phyloP scores from a whole-genome alignment of 352 stramenopile genomes.

The Chrysophaeum taylorii region DNA sequence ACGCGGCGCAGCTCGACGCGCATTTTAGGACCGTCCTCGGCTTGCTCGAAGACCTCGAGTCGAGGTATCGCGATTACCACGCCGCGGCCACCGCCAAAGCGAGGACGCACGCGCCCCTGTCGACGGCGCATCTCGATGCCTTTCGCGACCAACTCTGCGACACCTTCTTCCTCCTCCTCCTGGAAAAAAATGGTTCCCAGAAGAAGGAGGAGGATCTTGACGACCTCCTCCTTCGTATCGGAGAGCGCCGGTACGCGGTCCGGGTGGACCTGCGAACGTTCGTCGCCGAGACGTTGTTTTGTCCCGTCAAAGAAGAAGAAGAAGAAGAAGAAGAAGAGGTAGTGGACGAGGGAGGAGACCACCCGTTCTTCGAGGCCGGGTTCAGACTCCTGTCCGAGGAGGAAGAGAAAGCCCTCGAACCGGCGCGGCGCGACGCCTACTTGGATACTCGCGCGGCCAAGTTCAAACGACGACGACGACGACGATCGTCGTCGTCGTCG shows the following conservation, averaged over 20 bases:
- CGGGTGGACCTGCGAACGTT: background rate
- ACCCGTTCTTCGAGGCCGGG: constrained; percentile 8
- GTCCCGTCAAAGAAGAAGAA: constrained; percentile 12
- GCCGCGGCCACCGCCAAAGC: constrained; percentile 30
- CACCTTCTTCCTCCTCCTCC: constrained; percentile 48
- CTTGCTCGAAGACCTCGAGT: constrained; percentile 56
- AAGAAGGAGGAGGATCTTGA: constrained; percentile 6
- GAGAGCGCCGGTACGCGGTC: background rate
- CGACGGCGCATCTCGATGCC: constrained; percentile 38
- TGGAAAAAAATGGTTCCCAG: no score
- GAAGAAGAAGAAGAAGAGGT: constrained; percentile 16
- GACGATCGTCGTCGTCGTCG: background rate
- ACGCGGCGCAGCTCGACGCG: constrained; percentile 44
- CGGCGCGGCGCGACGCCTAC: constrained; percentile 18
- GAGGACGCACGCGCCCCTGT: constrained; percentile 45
- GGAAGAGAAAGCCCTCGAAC: constrained; percentile 16
- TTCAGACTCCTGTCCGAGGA: constrained; percentile 17
- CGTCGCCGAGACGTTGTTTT: background rate
- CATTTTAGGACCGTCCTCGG: constrained; percentile 47
- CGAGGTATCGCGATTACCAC: constrained; percentile 59
- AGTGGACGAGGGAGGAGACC: background rate
- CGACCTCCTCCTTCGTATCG: no score
- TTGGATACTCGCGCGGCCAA: constrained; percentile 11
- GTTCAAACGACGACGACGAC: no score
- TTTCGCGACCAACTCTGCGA: constrained; percentile 43